These are phyloP conservation scores for Nidularia sp. DNA, from an alignment of 768 basidiomycete species.

Conservation along the genomic window DNA sequence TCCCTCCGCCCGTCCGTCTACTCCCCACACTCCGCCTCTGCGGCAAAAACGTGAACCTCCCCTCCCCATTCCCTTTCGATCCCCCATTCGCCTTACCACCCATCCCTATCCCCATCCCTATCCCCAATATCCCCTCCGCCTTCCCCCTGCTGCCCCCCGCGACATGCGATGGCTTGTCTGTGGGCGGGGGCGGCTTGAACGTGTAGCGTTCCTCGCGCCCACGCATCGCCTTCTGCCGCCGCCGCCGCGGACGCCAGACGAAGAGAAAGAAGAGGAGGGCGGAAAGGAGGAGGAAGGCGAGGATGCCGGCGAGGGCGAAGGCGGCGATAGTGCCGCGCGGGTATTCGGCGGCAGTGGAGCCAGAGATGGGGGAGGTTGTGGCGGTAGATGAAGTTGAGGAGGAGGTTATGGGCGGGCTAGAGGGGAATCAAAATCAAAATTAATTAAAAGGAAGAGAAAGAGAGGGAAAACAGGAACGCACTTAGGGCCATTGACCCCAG, in stretches of 20 bases:
- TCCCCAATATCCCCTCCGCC: slow-evolving; percentile 14
- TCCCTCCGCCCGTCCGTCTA: not conserved
- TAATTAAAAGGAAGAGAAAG: not conserved
- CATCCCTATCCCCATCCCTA: not conserved
- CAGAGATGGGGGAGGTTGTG: slow-evolving; percentile 9
- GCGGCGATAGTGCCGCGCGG: slow-evolving; percentile 64
- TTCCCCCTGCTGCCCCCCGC: slow-evolving; percentile 8
- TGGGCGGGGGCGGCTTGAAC: too few relatives aligned
- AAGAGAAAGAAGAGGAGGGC: slow-evolving; percentile 38
- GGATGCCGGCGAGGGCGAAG: slow-evolving; percentile 49
- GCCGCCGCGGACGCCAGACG: slow-evolving; percentile 42
- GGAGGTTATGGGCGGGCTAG: not conserved
- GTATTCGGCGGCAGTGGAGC: slow-evolving; percentile 14
- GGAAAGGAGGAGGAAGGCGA: slow-evolving; percentile 43
- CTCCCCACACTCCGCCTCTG: slow-evolving; percentile 1
- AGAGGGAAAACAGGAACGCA: slow-evolving; percentile 8
- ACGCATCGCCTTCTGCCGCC: slow-evolving; percentile 8
- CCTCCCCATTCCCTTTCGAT: too few relatives aligned
- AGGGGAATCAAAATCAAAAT: not conserved
- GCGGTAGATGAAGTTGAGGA: slow-evolving; percentile 13
- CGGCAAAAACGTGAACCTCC: too few relatives aligned
- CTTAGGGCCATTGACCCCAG: slow-evolving; percentile 15
- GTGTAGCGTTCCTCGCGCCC: not conserved
- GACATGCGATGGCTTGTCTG: too few relatives aligned
- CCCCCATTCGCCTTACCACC: too few relatives aligned